Percentiles rank a stretch among this genome's conserved stretches.
Evolutionary conservation across 2,329 filamentous ascomycete species (phyloP).

Genomic region (Diaporthe sp.): DNA sequence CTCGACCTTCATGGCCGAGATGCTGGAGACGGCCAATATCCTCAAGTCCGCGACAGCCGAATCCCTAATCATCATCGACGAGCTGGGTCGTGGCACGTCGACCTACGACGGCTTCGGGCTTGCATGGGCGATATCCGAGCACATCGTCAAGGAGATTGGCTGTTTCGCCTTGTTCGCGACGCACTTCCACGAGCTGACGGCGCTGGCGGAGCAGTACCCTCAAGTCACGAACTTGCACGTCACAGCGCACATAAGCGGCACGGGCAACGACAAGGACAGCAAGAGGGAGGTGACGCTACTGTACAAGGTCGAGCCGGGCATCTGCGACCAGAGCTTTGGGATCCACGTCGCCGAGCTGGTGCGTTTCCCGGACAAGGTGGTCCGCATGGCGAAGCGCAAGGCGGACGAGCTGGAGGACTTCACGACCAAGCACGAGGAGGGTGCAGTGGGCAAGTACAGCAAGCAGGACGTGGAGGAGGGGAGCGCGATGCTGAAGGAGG

Average conservation of each 20-base stretch:
- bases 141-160: constrained; percentile 95
- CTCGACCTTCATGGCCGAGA: constrained; percentile 99
- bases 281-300: constrained; percentile 92
- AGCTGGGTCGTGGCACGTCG: constrained; percentile 94
- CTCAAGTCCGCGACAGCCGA: constrained; percentile 96
- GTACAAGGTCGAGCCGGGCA: constrained; percentile 95
- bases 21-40: constrained; percentile 99
- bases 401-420: constrained; percentile 99
- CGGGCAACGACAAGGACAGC: constrained; percentile 54
- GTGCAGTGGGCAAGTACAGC: constrained; percentile 70
- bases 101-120: constrained; percentile 99
- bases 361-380: constrained; percentile 95
- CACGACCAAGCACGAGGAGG: constrained; percentile 79
- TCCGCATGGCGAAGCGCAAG: constrained; percentile 99
- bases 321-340: constrained; percentile 97
- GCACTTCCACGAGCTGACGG: constrained; percentile 97
- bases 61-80: constrained; percentile 98
- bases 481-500: constrained; percentile 84
- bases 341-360: constrained; percentile 99
- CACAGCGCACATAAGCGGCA: constrained; percentile 86
- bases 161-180: constrained; percentile 97
- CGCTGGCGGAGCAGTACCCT: constrained; percentile 86
- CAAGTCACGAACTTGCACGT: constrained; percentile 96
- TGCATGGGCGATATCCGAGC: constrained; percentile 99
- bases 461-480: constrained; percentile 93